Percentiles rank a stretch among this genome's conserved stretches.
phyloP scores from a whole-genome alignment of 495 filamentous ascomycete genomes.

The Hypomontagnella submonticulosa region DNA sequence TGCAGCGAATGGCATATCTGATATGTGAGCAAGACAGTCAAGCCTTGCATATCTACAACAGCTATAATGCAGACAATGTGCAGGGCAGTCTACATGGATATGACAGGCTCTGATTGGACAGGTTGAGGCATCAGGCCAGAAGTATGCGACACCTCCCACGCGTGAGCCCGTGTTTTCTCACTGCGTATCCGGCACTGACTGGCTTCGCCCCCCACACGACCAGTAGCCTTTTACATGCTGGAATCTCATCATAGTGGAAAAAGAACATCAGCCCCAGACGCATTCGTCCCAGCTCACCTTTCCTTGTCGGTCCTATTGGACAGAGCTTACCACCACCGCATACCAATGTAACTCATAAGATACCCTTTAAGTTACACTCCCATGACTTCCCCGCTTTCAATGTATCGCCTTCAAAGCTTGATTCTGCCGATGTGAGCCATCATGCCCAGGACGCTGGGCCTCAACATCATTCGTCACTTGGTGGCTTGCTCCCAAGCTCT shows the following conservation, averaged over 20 bases:
- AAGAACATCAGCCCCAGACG: slow-evolving; percentile 37
- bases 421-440: slow-evolving; percentile 44
- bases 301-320: slow-evolving; percentile 31
- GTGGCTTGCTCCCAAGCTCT: slow-evolving; percentile 10
- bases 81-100: slow-evolving; percentile 28
- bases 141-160: slow-evolving; percentile 32
- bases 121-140: slow-evolving; percentile 22
- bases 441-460: slow-evolving; percentile 36
- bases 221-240: slow-evolving; percentile 32
- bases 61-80: slow-evolving; percentile 28
- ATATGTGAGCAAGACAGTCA: slow-evolving; percentile 35
- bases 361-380: slow-evolving; percentile 42
- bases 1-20: slow-evolving; percentile 24
- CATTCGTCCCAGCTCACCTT: slow-evolving; percentile 37
- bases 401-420: slow-evolving; percentile 42
- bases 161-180: slow-evolving; percentile 17
- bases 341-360: slow-evolving; percentile 35
- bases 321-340: slow-evolving; percentile 24
- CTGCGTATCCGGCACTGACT: slow-evolving; percentile 26
- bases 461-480: slow-evolving; percentile 18
- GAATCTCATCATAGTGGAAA: slow-evolving; percentile 20
- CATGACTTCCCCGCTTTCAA: slow-evolving; percentile 41
- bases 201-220: slow-evolving; percentile 26
- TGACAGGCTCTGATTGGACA: slow-evolving; percentile 23
- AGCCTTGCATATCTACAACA: slow-evolving; percentile 40